A percentile compares a stretch with the other conserved stretches of the same genome.
These are phyloP conservation scores for Hyaloscypha finlandica DNA, from an alignment of 495 filamentous ascomycete genomes.

Conservation along the genomic window DNA sequence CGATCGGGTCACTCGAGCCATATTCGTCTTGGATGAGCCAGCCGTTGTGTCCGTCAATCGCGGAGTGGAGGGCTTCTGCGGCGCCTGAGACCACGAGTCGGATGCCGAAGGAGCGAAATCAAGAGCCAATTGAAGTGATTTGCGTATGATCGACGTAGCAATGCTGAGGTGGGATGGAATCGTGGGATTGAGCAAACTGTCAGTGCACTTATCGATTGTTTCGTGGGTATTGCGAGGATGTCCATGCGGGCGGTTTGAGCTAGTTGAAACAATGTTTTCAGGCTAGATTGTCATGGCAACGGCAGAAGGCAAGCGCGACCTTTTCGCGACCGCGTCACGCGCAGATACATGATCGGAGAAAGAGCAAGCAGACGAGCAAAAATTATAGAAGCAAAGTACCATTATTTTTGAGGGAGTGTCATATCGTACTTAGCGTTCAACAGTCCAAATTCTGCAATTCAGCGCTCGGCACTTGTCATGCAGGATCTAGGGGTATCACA, in stretches of 20 bases:
- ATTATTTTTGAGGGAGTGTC: background rate
- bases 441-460: background rate
- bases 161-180: slow-evolving; percentile 24
- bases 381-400: background rate
- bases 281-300: slow-evolving; percentile 24
- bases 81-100: background rate
- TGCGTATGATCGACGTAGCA: slow-evolving; percentile 5
- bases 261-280: slow-evolving; percentile 13
- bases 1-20: slow-evolving; percentile 40
- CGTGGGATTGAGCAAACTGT: slow-evolving; percentile 22
- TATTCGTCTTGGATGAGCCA: slow-evolving; percentile 24
- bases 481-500: slow-evolving; percentile 7
- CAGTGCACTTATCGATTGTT: slow-evolving; percentile 29
- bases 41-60: background rate
- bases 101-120: slow-evolving; percentile 6
- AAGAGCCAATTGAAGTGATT: background rate
- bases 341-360: background rate
- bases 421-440: background rate
- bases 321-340: slow-evolving; percentile 14
- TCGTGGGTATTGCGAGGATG: slow-evolving; percentile 26
- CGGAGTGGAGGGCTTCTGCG: slow-evolving; percentile 11
- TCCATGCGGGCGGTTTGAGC: slow-evolving; percentile 31
- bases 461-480: background rate
- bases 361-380: background rate
- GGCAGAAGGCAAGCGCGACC: slow-evolving; percentile 12